These are phyloP conservation scores for Neophaeococcomyces mojaviensis DNA, from an alignment of 2,329 filamentous ascomycete species.

Conservation along the genomic window DNA sequence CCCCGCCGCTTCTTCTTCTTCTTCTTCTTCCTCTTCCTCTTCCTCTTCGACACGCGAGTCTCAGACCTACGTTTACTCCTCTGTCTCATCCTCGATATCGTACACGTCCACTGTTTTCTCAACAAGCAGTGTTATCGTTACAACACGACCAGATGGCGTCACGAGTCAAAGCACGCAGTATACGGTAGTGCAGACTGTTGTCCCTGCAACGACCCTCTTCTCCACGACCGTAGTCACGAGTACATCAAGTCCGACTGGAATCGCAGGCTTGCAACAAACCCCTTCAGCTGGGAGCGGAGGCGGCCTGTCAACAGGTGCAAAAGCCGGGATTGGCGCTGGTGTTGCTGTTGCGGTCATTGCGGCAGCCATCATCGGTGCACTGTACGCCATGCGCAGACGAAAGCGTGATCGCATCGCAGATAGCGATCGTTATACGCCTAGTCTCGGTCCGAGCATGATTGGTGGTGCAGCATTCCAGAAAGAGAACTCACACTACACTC, in stretches of 20 bases:
- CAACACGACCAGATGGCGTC: conserved; percentile 10
- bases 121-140: conserved; percentile 11
- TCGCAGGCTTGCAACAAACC: conserved; percentile 5
- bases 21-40: conserved; percentile 46
- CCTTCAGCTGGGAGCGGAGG: conserved; percentile 6
- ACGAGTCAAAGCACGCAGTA: background rate
- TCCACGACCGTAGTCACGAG: conserved; percentile 1
- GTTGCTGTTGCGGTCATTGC: conserved; percentile 17
- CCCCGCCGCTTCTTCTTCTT: conserved; percentile 81
- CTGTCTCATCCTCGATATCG: conserved; percentile 7
- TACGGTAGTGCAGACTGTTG: conserved; percentile 3
- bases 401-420: conserved; percentile 14
- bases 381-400: conserved; percentile 20
- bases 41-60: conserved; percentile 4
- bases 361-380: conserved; percentile 18
- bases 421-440: conserved; percentile 15
- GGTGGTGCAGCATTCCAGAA: conserved; percentile 13
- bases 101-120: conserved; percentile 8
- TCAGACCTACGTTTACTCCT: conserved; percentile 7
- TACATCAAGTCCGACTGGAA: conserved; percentile 1
- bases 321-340: conserved; percentile 22
- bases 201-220: conserved; percentile 3
- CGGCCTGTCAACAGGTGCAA: conserved; percentile 20
- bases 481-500: conserved; percentile 7
- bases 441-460: conserved; percentile 9